Evolutionary conservation across 805 yeast genomes (phyloP).

Genomic region (Yarrowia sp.): DNA sequence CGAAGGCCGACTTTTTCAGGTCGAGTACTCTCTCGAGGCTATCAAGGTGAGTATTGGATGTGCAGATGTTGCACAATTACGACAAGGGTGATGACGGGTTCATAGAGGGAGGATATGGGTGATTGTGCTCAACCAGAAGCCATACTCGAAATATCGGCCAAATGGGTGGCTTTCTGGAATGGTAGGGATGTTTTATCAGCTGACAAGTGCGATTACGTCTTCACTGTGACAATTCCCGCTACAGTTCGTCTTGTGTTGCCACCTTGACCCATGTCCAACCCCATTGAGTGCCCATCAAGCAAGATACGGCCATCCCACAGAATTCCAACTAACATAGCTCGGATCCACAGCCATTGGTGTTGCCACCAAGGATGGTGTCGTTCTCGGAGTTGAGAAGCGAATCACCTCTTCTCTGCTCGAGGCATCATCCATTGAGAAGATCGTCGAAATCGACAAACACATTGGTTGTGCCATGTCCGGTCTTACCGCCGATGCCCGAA

Average conservation of each 20-base stretch:
- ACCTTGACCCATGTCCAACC: not conserved
- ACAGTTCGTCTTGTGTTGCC: not conserved
- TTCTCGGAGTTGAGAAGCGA: constrained; percentile 94
- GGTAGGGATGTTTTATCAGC: not conserved
- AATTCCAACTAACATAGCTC: constrained; percentile 37
- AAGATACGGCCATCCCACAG: not conserved
- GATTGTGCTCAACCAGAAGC: not conserved
- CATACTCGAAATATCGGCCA: not conserved
- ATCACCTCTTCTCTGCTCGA: constrained; percentile 91
- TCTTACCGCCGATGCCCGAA: constrained; percentile 95
- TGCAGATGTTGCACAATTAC: not conserved
- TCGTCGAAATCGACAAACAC: constrained; percentile 89
- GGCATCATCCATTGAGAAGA: constrained; percentile 90
- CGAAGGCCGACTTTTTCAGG: constrained; percentile 97
- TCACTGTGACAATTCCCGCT: not conserved
- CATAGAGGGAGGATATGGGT: not conserved
- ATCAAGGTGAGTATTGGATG: constrained; percentile 45
- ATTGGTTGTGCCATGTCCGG: constrained; percentile 99
- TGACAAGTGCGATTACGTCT: not conserved
- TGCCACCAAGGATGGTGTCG: constrained; percentile 91
- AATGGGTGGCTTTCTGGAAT: not conserved
- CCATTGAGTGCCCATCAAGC: not conserved
- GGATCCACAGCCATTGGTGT: constrained; percentile 99
- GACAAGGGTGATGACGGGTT: not conserved
- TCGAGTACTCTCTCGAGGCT: constrained; percentile 95